Percentiles rank a stretch among this genome's conserved stretches.
phyloP scores from a whole-genome alignment of 169 alveolate species.

The Plasmodium ovale region DNA sequence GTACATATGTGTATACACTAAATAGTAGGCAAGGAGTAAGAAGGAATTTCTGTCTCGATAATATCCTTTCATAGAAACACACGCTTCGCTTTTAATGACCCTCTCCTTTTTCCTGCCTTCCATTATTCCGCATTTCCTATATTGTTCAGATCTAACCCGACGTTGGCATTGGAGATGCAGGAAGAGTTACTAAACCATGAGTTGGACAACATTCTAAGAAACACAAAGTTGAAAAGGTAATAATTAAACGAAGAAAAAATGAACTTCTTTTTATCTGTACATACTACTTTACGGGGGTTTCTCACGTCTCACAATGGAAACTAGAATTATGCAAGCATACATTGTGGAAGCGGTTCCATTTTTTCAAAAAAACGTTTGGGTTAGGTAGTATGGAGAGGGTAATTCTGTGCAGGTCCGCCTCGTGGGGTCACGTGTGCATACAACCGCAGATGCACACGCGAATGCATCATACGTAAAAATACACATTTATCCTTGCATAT shows the following conservation, averaged over 20 bases:
- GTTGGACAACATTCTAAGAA: constrained; percentile 38
- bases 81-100: background rate
- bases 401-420: too few relatives aligned
- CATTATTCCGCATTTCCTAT: background rate
- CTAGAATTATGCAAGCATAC: too few relatives aligned
- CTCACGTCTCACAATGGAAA: background rate
- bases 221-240: constrained; percentile 42
- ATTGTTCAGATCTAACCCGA: constrained; percentile 33
- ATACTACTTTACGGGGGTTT: background rate
- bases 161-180: constrained; percentile 65
- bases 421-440: too few relatives aligned
- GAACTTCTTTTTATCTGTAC: background rate
- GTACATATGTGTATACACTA: background rate
- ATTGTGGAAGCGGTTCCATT: too few relatives aligned
- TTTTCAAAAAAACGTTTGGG: too few relatives aligned
- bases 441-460: too few relatives aligned
- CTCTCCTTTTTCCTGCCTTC: background rate
- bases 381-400: too few relatives aligned
- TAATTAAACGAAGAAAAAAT: constrained; percentile 4
- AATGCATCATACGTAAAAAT: too few relatives aligned
- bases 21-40: too few relatives aligned
- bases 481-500: background rate
- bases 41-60: background rate
- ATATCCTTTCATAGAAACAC: background rate
- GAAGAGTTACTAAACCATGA: constrained; percentile 66